Conservation (phyloP, 164 flowering plant species). For the Vitis riparia region DNA sequence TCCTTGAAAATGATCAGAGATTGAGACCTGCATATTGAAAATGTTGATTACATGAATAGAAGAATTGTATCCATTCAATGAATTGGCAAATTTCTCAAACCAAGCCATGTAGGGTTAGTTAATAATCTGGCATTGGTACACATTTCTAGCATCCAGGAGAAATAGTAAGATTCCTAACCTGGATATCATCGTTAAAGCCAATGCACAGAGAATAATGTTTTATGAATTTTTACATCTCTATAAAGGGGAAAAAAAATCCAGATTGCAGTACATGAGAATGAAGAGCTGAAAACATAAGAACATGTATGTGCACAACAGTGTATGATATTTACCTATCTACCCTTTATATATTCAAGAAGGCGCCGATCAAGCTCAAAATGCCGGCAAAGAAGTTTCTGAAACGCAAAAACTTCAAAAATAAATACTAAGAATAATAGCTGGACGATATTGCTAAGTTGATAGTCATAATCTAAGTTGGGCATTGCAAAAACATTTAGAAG, state of each 20-base stretch:
- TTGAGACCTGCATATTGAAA: slow-evolving; percentile 3
- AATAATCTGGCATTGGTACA: no score
- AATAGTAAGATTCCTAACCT: no score
- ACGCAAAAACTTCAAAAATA: neutral
- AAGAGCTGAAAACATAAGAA: neutral
- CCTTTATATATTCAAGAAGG: slow-evolving; percentile 65
- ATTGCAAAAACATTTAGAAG: no score
- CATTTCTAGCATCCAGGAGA: no score
- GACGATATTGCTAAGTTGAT: no score
- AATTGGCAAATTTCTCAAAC: neutral
- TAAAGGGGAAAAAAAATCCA: neutral
- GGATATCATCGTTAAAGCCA: no score
- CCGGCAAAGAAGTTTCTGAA: slow-evolving; percentile 67
- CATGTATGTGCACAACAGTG: neutral
- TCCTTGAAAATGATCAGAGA: neutral
- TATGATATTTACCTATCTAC: slow-evolving; percentile 39
- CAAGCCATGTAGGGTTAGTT: neutral
- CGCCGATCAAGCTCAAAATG: slow-evolving; percentile 85
- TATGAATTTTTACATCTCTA: neutral
- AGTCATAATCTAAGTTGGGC: no score
- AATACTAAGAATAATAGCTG: no score
- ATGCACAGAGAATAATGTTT: neutral
- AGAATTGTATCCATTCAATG: neutral
- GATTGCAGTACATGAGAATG: neutral
- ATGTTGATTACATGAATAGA: neutral